Percentiles rank a stretch among this genome's conserved stretches.
These are phyloP conservation scores for Rauvolfia tetraphylla DNA, from an alignment of 257 asterid species.

Conservation along the genomic window DNA sequence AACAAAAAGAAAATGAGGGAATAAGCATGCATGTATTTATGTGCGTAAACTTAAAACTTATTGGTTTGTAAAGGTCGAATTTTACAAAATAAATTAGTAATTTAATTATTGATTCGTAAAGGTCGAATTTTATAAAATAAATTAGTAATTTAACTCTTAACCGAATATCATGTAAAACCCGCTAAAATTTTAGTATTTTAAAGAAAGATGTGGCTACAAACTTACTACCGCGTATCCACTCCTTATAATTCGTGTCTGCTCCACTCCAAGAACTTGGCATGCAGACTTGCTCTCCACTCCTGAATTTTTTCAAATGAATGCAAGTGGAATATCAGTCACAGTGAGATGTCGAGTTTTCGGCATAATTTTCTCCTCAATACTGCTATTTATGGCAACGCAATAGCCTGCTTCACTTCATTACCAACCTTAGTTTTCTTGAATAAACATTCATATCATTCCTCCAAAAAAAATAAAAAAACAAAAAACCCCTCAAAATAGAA, in stretches of 20 bases:
- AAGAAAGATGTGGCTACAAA: not conserved
- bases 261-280: not conserved
- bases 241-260: not conserved
- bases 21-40: no score
- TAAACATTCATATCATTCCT: no score
- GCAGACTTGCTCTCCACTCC: not conserved
- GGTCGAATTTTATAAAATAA: no score
- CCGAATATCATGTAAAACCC: not conserved
- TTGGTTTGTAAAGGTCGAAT: no score
- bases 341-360: not conserved
- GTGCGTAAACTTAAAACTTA: no score
- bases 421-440: not conserved
- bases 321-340: not conserved
- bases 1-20: no score
- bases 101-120: no score
- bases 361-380: not conserved
- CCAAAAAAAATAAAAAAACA: not conserved
- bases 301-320: not conserved
- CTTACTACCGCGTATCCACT: not conserved
- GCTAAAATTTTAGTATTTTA: no score
- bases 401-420: not conserved
- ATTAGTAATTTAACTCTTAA: no score
- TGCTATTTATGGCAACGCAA: not conserved
- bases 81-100: no score
- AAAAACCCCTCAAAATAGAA: not conserved